Base-by-base conservation (phyloP, 768 basidiomycete species). In the Cystofilobasidium macerans region DNA sequence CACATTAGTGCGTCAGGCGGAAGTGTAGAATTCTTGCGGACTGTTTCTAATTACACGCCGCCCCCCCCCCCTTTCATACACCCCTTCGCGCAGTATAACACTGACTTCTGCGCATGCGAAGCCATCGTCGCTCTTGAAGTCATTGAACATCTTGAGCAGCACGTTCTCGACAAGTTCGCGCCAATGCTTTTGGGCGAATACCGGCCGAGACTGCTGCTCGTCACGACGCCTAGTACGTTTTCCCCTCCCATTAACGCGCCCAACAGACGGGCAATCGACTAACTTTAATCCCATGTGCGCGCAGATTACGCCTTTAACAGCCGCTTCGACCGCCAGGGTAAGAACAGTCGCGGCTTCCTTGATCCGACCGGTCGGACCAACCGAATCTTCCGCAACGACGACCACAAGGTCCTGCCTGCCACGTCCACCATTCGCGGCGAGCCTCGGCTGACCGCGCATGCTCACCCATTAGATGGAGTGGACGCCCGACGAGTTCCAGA, bases 311-410 rank as follows among this genome's bases (percentile, higher is more conserved):
- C 71, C 69, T 77, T 77, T 69, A 77, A 77, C 58, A 70, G 72
- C 47, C 75, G 76, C 58, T 77, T 77, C 69, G 73, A 74, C 28
- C 70, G 72, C 38, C 69, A 72, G 6, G 65, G 68, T 33, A 70
- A 67, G 57, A 68, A 69, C 1, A 58, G 64, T 45, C 72, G 69
- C 53, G 76, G 76, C 12, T 77, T 73, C 61, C 65, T 71, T 13
- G 76, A 77, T 59, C 75, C 75, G 7, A 76, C 76, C 22, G 74
- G 75, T 20, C 63, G 76, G 56, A 77, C 76, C 4, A 72, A 74
- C 48, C 70, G 76, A 18, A 72, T 76, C 7, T 77, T 77, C 72
- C 68, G 67, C 35, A 56, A 57, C 20, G 54, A 62, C 22, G 62
- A 68, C 38, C 57, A 64, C 38, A 54, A 60, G 64, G 48, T 56